Percentiles rank a stretch among this genome's conserved stretches.
Conservation (phyloP, 2,329 filamentous ascomycete species). For the Colletotrichum phormii region DNA sequence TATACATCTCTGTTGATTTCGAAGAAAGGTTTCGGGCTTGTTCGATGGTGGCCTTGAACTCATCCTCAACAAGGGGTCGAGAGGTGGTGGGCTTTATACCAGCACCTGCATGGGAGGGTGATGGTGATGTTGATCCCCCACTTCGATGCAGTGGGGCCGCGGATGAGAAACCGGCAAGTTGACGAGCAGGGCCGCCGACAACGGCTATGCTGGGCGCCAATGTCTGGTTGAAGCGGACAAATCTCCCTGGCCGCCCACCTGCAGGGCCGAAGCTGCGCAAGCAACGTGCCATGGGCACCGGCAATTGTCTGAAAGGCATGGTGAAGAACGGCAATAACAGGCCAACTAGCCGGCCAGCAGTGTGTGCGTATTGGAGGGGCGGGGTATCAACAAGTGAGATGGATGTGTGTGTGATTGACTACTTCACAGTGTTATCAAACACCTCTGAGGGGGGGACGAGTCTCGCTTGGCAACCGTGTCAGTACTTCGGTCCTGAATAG, state of each 20-base stretch:
- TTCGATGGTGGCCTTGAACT: conserved; percentile 24
- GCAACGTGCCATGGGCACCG: conserved; percentile 26
- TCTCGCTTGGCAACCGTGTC: background rate
- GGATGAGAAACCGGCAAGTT: conserved; percentile 30
- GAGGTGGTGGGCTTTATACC: conserved; percentile 20
- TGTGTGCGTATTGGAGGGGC: background rate
- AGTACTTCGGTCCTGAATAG: background rate
- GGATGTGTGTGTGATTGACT: background rate
- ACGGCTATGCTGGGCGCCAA: conserved; percentile 15
- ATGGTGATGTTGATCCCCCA: conserved; percentile 21
- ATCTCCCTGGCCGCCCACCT: conserved; percentile 12
- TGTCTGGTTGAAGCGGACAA: conserved; percentile 19
- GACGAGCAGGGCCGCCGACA: conserved; percentile 23
- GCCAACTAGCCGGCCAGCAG: background rate
- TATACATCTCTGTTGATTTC: conserved; percentile 64
- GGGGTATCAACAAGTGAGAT: conserved; percentile 8
- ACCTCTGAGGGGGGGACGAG: background rate
- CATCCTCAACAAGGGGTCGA: conserved; percentile 11
- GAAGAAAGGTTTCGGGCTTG: conserved; percentile 30
- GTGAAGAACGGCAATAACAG: conserved; percentile 5
- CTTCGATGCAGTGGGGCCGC: conserved; percentile 20
- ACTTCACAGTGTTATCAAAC: conserved; percentile 20
- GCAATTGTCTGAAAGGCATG: conserved; percentile 32
- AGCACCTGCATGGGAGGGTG: conserved; percentile 13
- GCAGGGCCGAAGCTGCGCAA: conserved; percentile 14